A percentile compares a stretch with the other conserved stretches of the same genome.
These are phyloP conservation scores for Talaromyces sp. DNA, from an alignment of 2,329 filamentous ascomycete genomes.

Conservation along the genomic window DNA sequence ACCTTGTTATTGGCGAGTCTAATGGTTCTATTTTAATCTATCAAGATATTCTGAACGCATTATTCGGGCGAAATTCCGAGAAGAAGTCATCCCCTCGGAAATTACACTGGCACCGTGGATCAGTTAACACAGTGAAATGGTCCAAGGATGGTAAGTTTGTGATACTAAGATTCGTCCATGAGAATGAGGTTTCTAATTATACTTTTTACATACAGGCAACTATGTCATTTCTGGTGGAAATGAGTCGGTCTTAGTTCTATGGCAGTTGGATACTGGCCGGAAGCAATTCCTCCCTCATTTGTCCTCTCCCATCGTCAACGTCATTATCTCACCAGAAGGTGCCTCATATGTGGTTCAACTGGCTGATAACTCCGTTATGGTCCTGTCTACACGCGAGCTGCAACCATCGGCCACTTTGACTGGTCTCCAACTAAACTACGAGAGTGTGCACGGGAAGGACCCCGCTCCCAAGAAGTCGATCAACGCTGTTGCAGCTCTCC, in stretches of 20 bases:
- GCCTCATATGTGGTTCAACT: conserved; percentile 82
- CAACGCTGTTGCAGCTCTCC: conserved; percentile 60
- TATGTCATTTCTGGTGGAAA: conserved; percentile 92
- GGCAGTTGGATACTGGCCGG: conserved; percentile 87
- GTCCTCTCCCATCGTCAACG: conserved; percentile 78
- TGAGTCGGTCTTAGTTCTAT: conserved; percentile 86
- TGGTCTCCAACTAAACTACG: conserved; percentile 67
- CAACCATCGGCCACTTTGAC: conserved; percentile 81
- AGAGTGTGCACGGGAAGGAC: conserved; percentile 55
- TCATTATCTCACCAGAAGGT: conserved; percentile 78
- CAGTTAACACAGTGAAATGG: conserved; percentile 85
- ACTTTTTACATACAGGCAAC: conserved; percentile 63
- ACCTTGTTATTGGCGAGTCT: conserved; percentile 76
- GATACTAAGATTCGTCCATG: background rate
- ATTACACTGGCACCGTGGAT: conserved; percentile 87
- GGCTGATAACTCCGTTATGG: conserved; percentile 88
- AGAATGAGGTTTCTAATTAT: background rate
- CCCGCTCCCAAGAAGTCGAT: conserved; percentile 17
- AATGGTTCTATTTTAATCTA: conserved; percentile 82
- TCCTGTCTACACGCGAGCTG: conserved; percentile 87
- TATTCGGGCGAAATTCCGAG: conserved; percentile 27
- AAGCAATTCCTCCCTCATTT: conserved; percentile 88
- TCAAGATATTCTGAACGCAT: conserved; percentile 64
- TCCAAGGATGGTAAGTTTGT: conserved; percentile 74
- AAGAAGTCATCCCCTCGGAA: conserved; percentile 59